These are phyloP conservation scores for Cercophora samala DNA, from an alignment of 495 filamentous ascomycete species.

Conservation along the genomic window DNA sequence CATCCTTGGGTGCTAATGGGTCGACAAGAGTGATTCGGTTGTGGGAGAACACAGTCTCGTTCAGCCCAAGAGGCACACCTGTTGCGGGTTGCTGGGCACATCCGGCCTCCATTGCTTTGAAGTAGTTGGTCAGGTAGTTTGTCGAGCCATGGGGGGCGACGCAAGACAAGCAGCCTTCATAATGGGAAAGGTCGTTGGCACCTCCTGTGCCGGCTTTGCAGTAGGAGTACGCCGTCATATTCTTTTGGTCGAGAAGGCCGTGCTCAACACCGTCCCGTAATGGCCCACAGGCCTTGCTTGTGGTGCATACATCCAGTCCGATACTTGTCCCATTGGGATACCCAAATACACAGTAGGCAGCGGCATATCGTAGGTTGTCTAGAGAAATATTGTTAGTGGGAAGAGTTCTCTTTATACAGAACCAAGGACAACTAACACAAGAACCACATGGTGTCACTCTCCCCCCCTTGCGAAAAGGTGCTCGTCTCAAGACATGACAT, in stretches of 20 bases:
- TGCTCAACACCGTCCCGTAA: constrained; percentile 33
- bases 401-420: not conserved
- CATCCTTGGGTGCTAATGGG: constrained; percentile 24
- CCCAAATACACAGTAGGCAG: constrained; percentile 45
- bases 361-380: constrained; percentile 48
- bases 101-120: constrained; percentile 47
- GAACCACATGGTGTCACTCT: constrained; percentile 53
- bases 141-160: constrained; percentile 37
- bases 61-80: constrained; percentile 42
- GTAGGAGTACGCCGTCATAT: constrained; percentile 38
- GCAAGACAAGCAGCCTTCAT: constrained; percentile 39
- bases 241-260: constrained; percentile 32
- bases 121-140: constrained; percentile 42
- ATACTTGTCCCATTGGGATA: constrained; percentile 43
- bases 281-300: constrained; percentile 40
- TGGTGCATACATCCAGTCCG: constrained; percentile 41
- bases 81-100: constrained; percentile 46
- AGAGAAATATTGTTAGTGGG: constrained; percentile 11
- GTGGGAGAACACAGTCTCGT: constrained; percentile 47
- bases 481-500: constrained; percentile 52
- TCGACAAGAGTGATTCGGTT: constrained; percentile 43
- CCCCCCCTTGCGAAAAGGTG: constrained; percentile 38
- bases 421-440: constrained; percentile 40
- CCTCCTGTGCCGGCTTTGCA: constrained; percentile 34
- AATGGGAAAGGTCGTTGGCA: constrained; percentile 25